phyloP scores from a whole-genome alignment of 2,329 filamentous ascomycete genomes.

The Fusarium sp. region DNA sequence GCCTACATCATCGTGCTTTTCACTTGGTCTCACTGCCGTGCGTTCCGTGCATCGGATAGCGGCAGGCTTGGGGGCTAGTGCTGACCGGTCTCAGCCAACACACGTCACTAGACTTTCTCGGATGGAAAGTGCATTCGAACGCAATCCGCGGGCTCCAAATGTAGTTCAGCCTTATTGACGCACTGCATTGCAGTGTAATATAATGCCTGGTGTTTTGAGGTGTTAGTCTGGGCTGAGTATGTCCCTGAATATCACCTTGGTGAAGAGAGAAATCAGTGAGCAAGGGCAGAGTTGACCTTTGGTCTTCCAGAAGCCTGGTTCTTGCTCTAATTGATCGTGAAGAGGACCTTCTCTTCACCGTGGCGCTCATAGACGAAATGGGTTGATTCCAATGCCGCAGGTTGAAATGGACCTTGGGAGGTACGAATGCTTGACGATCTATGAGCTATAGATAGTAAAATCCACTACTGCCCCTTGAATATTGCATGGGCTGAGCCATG shows the following conservation, averaged over 20 bases:
- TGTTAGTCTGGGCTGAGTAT: neutral
- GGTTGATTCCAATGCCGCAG: neutral
- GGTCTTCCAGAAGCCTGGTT: neutral
- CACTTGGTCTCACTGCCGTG: neutral
- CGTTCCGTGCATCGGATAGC: conserved; percentile 5
- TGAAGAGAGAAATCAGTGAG: neutral
- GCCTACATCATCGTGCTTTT: conserved; percentile 2
- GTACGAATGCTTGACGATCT: neutral
- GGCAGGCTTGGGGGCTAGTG: neutral
- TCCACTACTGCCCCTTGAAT: too few species aligned
- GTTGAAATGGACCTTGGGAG: neutral
- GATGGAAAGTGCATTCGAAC: neutral
- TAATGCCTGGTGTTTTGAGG: neutral
- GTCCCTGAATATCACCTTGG: neutral
- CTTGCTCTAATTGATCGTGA: neutral
- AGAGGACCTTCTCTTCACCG: neutral
- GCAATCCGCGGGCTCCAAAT: neutral
- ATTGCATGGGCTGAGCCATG: neutral
- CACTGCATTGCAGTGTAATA: neutral
- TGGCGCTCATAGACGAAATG: neutral
- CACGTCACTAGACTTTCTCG: neutral
- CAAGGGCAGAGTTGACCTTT: neutral
- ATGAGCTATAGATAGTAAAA: too few species aligned
- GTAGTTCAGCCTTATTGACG: neutral
- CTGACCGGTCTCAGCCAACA: neutral